Base-by-base conservation (phyloP, 768 basidiomycete genomes). In the Podaxis sp. region DNA sequence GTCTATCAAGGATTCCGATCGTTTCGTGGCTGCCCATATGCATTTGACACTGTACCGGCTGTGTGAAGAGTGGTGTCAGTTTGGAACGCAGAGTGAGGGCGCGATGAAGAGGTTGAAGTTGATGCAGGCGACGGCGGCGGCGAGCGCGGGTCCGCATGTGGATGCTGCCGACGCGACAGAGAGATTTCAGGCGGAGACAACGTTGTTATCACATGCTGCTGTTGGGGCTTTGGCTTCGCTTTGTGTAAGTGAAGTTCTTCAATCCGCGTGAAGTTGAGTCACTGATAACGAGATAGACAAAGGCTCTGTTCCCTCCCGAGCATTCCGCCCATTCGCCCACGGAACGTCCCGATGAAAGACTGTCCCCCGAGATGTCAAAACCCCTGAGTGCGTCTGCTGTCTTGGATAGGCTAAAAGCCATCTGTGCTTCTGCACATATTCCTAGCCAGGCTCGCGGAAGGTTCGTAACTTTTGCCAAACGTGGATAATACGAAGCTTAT, bases 31-130 rank as follows among this genome's bases (percentile, higher is more conserved):
- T 1, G 77, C 82, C 4, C 84, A 90, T 62, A 88, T 88, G 77
- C 87, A 93, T 69, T 81, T 95, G 6, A 82, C 88, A 2, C 75
- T 96, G 36, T 96, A 92, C 74, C 86, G 89, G 38, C 77, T 94
- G 42, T 95, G 93, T 67, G 93, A 96, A 73, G 93, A 95, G 68
- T 97, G 95, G 95, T 96, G 95, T 73, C 88, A 93, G 69, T 79
- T 90, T 52, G 95, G 93, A 4, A 82, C 86, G 33, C 87, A 92
- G 68, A 81, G 86, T 0, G 92, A 94, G 64, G 75, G 78, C n/a
- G 83, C 85, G 42, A 89, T 87, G 72, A 89, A 87, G 59, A 82
- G 91, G 53, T 76, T 89, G 48, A 80, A 84, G 26, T 69, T 83
- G 60, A 94, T 95, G 86, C 86, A 92, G 69, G 85, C 84, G 65